Evolutionary conservation across 2,329 filamentous ascomycete species (phyloP), one percentile per base, ranked within the genome.

Genomic region (Onygena corvina): DNA sequence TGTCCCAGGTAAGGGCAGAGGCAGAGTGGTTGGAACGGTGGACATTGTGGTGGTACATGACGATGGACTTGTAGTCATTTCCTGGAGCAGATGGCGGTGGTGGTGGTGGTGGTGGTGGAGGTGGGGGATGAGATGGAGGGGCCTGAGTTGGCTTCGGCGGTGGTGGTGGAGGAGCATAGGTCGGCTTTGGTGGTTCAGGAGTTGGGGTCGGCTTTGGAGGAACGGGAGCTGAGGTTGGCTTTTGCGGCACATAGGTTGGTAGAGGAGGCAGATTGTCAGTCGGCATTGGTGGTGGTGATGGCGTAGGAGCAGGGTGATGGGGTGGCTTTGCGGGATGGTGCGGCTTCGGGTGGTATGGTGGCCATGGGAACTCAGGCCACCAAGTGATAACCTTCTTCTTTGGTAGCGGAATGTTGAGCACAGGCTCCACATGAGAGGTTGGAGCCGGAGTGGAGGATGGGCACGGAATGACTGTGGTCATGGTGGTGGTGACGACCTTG

Each of bases 21-120:
- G 79, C 80, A 14, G 82, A 83, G 76, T 95, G 87, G 72, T 92
- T 93, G 61, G 73, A 65, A 55, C 92, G 89, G 70, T 92, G 86
- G 48, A 83, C 60, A 71, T 95, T 95, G 81, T 96, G 92, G 64
- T 86, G 79, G 59, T 81, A 72, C 46, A 90, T 59, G 35, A 70
- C 57, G 34, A 56, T 50, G 25, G 57, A 50, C 53, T 69, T 63
- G 57, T 68, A 67, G 25, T 59, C 53, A 47, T 56, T 58, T 50
- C 50, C 53, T 25, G 54, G 47, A 31, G 48, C 50, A 18, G 14
- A 21, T 21, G 48, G 49, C 29, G 52, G 30, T 33, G 34, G 12
- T 18, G n/a, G 51, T 20, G 12, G 50, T 12, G 4, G 50, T 29
- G 44, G 21, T 29, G 38, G 42, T 36, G 51, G 16, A 34, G 33